phyloP scores from a whole-genome alignment of 768 basidiomycete genomes.

The Jaapia argillacea region DNA sequence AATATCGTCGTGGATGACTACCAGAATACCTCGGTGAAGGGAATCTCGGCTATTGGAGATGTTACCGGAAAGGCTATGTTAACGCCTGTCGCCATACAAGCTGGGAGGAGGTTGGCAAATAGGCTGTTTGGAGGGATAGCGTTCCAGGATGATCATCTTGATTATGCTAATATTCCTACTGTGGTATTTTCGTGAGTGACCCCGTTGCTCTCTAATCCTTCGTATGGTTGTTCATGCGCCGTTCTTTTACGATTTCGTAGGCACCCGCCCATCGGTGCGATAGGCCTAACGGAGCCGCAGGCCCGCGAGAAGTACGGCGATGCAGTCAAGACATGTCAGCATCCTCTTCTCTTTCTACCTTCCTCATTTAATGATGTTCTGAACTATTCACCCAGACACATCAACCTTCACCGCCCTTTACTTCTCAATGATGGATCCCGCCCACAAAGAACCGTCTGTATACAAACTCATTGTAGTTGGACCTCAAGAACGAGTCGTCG shows the following conservation, averaged over 20 bases:
- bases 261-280: conserved; percentile 92
- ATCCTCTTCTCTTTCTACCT: too few species aligned
- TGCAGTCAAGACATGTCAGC: conserved; percentile 82
- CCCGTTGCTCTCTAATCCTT: too few species aligned
- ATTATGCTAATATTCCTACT: conserved; percentile 84
- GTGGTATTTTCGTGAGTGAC: conserved; percentile 94
- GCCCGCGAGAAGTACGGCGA: conserved; percentile 85
- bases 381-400: conserved; percentile 60
- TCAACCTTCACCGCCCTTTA: conserved; percentile 78
- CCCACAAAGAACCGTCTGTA: conserved; percentile 90
- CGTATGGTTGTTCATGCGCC: not conserved
- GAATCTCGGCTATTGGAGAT: conserved; percentile 82
- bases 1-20: conserved; percentile 86
- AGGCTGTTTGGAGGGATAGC: conserved; percentile 81
- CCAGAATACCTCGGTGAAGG: conserved; percentile 67
- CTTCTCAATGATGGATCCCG: conserved; percentile 83
- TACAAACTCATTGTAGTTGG: conserved; percentile 88
- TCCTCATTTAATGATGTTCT: conserved; percentile 2
- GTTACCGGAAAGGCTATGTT: conserved; percentile 87
- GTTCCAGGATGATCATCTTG: conserved; percentile 81
- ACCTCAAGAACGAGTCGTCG: conserved; percentile 91
- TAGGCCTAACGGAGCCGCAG: conserved; percentile 89
- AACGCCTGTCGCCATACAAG: conserved; percentile 96
- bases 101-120: conserved; percentile 82
- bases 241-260: conserved; percentile 24